Percentiles rank a stretch among this genome's conserved stretches.
phyloP scores from a whole-genome alignment of 1,139 yeast species.

The Zygosaccharomyces sapae region DNA sequence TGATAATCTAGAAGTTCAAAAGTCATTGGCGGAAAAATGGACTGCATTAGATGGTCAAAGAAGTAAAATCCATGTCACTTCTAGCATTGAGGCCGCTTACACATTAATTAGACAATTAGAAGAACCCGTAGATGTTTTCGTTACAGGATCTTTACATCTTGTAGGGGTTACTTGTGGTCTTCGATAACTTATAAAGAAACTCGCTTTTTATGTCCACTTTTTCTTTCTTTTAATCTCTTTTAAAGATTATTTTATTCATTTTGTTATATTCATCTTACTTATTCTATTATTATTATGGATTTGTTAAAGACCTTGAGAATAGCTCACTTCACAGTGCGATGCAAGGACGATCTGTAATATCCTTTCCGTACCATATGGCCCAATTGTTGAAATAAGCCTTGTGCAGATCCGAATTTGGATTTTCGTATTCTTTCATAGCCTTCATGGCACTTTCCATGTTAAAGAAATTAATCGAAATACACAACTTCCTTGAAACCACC shows the following conservation, averaged over 20 bases:
- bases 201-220: too few relatives aligned
- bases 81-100: constrained; percentile 73
- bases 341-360: constrained; percentile 58
- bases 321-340: constrained; percentile 22
- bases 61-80: constrained; percentile 52
- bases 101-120: constrained; percentile 42
- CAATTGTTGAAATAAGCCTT: constrained; percentile 50
- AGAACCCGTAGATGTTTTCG: constrained; percentile 65
- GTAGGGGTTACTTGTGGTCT: constrained; percentile 90
- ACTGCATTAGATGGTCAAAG: constrained; percentile 43
- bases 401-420: constrained; percentile 37
- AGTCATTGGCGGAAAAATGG: constrained; percentile 70
- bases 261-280: constrained; percentile 11
- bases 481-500: constrained; percentile 58
- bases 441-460: constrained; percentile 60
- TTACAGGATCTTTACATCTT: constrained; percentile 88
- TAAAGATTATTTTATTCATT: not conserved
- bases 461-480: constrained; percentile 59
- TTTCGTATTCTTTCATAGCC: constrained; percentile 51
- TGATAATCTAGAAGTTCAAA: constrained; percentile 77
- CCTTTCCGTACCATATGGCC: constrained; percentile 65
- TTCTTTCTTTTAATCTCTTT: too few relatives aligned
- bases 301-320: constrained; percentile 2
- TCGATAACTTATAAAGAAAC: constrained; percentile 41
- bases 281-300: constrained; percentile 5